Evolutionary conservation across 129 eudicot species (phyloP), one percentile per base, ranked within the genome.

Genomic region (Glebionis coronaria): DNA sequence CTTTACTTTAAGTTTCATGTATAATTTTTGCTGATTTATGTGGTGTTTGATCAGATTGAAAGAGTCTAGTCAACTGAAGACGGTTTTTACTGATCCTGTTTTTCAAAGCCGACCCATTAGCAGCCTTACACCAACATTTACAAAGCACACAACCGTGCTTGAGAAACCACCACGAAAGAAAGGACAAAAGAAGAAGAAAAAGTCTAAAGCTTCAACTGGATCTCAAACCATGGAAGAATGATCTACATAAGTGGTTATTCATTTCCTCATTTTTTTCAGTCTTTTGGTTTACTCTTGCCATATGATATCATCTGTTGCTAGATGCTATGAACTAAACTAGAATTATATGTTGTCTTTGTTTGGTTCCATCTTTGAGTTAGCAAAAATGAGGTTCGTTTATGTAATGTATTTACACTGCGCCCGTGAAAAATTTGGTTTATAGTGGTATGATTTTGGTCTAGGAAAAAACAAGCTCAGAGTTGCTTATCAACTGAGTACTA

Each of bases 111-210:
- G 87, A 93, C 68, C 98, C 98, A 35, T 73, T 89, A 67, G 95
- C 80, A 67, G 95, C 96, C 54, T 84, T 93, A 29, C 84, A 86
- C 79, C 87, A 86, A 69, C 96, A 93, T 77, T 65, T 93, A 72
- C 96, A 80, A 76, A 84, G 74, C 78, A 93, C 96, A 11, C 95
- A 93, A 59, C 96, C 96, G 66, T 60, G 25, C 21, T 35, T 4
- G 81, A 78, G 74, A 86, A 86, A 79, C 85, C 84, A 20, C 44
- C 67, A 49, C 76, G 63, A 63, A 92, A 80, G 73, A 91, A 70
- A 74, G 79, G 75, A 53, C 69, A 62, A 76, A 58, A 70, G 68
- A 85, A 35, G 35, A 29, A 29, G 38, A 29, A 82, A 47, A 68
- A 67, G 68, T 83, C 96, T 23, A 88, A 85, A 82, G 78, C 72